phyloP scores from a whole-genome alignment of 345 rosid species.

The Pugionium cornutum region DNA sequence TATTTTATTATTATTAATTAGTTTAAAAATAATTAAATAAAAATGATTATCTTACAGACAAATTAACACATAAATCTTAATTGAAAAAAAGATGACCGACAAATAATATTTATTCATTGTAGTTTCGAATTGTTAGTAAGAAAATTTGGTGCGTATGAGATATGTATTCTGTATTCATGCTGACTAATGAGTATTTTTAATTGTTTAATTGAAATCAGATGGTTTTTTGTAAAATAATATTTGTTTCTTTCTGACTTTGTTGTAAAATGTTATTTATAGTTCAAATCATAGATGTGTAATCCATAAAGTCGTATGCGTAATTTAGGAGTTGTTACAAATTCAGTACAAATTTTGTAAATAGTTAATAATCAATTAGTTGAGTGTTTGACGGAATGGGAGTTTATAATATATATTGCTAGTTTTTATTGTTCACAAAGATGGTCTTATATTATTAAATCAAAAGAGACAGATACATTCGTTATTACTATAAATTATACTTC shows the following conservation, averaged over 20 bases:
- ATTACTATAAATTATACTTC: too few relatives aligned
- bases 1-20: too few relatives aligned
- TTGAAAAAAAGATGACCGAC: too few relatives aligned
- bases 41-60: too few relatives aligned
- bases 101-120: too few relatives aligned
- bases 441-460: too few relatives aligned
- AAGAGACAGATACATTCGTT: too few relatives aligned
- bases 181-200: constrained; percentile 1
- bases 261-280: background rate
- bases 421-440: too few relatives aligned
- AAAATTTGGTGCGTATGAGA: constrained; percentile 1
- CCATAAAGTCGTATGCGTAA: constrained; percentile 4
- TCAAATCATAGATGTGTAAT: background rate
- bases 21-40: too few relatives aligned
- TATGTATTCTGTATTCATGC: background rate
- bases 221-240: background rate
- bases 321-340: background rate
- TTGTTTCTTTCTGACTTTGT: background rate
- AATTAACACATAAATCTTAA: too few relatives aligned
- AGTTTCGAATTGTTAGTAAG: too few relatives aligned
- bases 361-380: constrained; percentile 6
- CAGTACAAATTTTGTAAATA: background rate
- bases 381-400: background rate
- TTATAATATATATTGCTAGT: constrained; percentile 17
- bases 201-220: background rate